Base-by-base conservation (phyloP, 192 early-diverging fungal species). In the Backusella luteola region DNA sequence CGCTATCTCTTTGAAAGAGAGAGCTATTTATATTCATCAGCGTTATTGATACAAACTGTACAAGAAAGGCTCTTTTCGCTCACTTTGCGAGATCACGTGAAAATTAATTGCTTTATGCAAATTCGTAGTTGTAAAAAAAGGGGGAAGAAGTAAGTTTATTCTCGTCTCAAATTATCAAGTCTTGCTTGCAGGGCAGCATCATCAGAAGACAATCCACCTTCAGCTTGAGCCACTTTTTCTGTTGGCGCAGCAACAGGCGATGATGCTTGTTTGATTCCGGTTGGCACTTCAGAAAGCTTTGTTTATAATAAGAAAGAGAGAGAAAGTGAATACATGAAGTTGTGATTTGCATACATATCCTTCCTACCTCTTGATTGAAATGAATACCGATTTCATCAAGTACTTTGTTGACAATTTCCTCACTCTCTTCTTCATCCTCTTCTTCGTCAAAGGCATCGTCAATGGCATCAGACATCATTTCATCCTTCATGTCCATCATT, bases 401-500 rank as follows among this genome's bases (percentile, higher is more conserved):
- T 8, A 98, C 93, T 84, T 97, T 91, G 81, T 93, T 93, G 11
- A 99, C 95, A 76, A 99, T 96, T 66, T 90, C 86, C 2, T 99
- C 95, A 12, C 85, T 87, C 79, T 97, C 96, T 44, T 93, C 95
- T 79, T 97, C 96, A 68, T 98, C 97, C n/a, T 96, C 94, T 49
- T 91, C 91, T 36, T 96, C 97, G 46, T 96, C 96, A 91, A 99
- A 95, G 36, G 90, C 93, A 81, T 96, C 96, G 74, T 99, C 98
- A 77, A 99, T 96, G 8, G 95, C 93, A 76, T 99, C 98, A 69
- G 93, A 93, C 93, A 99, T 96, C 94, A 99, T 93, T 76, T 98
- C 96, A 77, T 96, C 96, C 87, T 98, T 98, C 96, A 99, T 98
- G 79, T 99, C 95, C 97, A 99, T 97, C 80, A 95, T 91, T 75